Base-by-base conservation (phyloP, 495 filamentous ascomycete species). In the Penicillium pulvis region DNA sequence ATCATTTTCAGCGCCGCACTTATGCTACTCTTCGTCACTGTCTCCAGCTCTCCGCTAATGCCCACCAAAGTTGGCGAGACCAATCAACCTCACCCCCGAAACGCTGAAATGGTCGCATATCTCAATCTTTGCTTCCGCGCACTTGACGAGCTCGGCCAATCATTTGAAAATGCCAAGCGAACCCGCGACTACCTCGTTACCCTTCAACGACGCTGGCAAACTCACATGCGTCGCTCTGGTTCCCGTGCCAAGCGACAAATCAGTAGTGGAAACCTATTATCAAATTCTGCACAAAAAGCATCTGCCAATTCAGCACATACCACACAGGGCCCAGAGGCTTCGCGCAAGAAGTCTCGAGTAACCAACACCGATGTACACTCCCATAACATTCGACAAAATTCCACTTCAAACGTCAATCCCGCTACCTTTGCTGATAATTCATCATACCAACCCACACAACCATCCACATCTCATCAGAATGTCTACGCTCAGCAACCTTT, bases 1-100 rank as follows among this genome's bases (percentile, higher is more conserved):
- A 79, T 82, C 24, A 80, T 79, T 12, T 82, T 81, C 66, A 80
- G 78, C 45, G 77, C 79, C 10, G 75, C 79, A 0, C 64, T 80
- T 12, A 80, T 80, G 69, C 70, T 80, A 2, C 72, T 80, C 4
- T 80, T 78, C 42, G 72, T 78, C 46, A 78, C 77, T 2, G 74
- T 78, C 17, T 78, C 77, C 2, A 71, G 67, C 42, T 74, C 74
- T 1, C 59, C 73, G 2, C 41, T 66, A 4, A 60, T 67, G 16
- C 66, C 64, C 23, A 54, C 50, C 28, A 67, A 61, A 30, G 60
- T 58, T 1, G 57, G 63, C 46, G 66, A 77, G 20, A 51, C 42
- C 30, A 68, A 42, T 36, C 60, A 57, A 9, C 50, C 56, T 20
- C 61, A 65, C 53, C 67, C 67, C 2, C 62, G 63, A 49, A 77